phyloP scores from a whole-genome alignment of 805 yeast genomes.

The Helenozyma rhizophorensis region DNA sequence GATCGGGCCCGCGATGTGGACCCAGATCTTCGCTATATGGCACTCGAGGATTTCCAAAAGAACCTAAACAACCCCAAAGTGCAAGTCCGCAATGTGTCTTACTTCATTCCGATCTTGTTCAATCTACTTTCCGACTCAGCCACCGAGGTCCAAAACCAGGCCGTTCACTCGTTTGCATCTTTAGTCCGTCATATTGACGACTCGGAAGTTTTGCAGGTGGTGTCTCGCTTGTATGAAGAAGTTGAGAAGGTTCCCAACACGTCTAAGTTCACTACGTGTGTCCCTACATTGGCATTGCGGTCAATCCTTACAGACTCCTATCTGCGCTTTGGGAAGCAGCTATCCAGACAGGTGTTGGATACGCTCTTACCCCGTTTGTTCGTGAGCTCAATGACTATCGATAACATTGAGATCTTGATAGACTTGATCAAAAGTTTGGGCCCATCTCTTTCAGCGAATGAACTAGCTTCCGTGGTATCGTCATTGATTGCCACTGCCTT shows the following conservation, averaged over 20 bases:
- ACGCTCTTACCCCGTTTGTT: conserved; percentile 37
- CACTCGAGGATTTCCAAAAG: conserved; percentile 65
- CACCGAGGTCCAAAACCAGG: conserved; percentile 71
- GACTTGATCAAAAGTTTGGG: conserved; percentile 54
- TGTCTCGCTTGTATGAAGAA: conserved; percentile 23
- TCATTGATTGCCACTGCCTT: conserved; percentile 35
- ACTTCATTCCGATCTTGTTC: conserved; percentile 37
- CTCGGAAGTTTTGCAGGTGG: conserved; percentile 26
- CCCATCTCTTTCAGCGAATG: conserved; percentile 30
- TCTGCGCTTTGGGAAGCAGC: conserved; percentile 18
- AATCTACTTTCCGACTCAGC: conserved; percentile 53
- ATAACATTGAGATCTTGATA: conserved; percentile 55
- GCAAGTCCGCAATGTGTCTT: conserved; percentile 22
- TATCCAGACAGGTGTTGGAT: conserved; percentile 30
- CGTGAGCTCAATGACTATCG: conserved; percentile 39
- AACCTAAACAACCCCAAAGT: conserved; percentile 24
- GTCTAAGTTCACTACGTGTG: conserved; percentile 40
- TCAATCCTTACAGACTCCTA: conserved; percentile 34
- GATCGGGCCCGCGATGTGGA: conserved; percentile 61
- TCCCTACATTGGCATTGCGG: conserved; percentile 51
- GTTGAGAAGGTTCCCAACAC: conserved; percentile 14
- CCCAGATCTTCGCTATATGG: conserved; percentile 84
- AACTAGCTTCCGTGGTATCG: conserved; percentile 25
- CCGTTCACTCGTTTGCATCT: conserved; percentile 55
- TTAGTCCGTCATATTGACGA: conserved; percentile 35